Evolutionary conservation across 148 eudicot species (phyloP).

Genomic region (Rhododendron ovatum): DNA sequence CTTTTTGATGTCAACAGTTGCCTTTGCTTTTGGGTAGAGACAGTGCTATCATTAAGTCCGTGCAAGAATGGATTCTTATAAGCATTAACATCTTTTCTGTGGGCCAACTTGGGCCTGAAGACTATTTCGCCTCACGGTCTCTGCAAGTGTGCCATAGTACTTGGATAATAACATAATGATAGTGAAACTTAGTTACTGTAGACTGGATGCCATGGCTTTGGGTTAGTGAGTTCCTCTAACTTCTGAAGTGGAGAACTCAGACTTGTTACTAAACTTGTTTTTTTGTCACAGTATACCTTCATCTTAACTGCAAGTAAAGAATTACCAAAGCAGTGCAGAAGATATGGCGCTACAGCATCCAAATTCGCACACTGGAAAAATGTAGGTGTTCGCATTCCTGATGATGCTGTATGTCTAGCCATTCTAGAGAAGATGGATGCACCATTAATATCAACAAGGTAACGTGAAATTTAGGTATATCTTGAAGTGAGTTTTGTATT

Average conservation of each 20-base stretch:
- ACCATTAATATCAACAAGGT: constrained; percentile 89
- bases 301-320: constrained; percentile 84
- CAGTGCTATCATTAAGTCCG: neutral
- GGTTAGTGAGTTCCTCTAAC: neutral
- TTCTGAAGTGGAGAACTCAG: neutral
- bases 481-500: neutral
- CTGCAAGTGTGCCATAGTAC: neutral
- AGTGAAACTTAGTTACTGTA: neutral
- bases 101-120: neutral
- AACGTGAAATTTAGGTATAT: neutral
- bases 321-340: constrained; percentile 69
- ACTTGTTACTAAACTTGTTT: neutral
- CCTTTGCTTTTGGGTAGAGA: neutral
- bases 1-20: neutral
- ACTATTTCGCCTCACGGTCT: neutral
- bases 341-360: constrained; percentile 51
- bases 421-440: constrained; percentile 66
- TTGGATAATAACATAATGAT: neutral
- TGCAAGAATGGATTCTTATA: neutral
- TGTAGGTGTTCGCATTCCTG: constrained; percentile 87
- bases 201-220: constrained; percentile 3
- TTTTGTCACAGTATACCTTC: constrained; percentile 73
- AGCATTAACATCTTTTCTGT: neutral
- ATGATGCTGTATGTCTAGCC: constrained; percentile 72
- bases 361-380: constrained; percentile 63